These are phyloP conservation scores for Alternaria arbusti DNA, from an alignment of 2,329 filamentous ascomycete species.

Conservation along the genomic window DNA sequence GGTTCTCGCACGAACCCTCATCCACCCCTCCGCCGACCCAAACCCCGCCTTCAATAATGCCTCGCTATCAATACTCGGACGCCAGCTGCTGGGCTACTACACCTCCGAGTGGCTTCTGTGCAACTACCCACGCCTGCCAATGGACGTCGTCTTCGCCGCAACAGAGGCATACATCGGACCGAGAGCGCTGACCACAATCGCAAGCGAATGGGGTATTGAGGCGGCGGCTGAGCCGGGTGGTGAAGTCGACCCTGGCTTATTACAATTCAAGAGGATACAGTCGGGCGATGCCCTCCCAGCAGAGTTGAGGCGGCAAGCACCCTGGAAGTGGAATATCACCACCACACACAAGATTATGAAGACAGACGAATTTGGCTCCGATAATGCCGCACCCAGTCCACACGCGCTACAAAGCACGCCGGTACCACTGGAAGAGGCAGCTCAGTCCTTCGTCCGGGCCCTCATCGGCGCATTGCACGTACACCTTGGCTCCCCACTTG, in stretches of 20 bases:
- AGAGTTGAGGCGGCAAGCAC: slow-evolving; percentile 28
- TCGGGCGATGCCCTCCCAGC: slow-evolving; percentile 36
- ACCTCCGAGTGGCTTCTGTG: slow-evolving; percentile 86
- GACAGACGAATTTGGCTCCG: slow-evolving; percentile 84
- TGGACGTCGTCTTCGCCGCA: slow-evolving; percentile 84
- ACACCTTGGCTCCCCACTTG: slow-evolving; percentile 78
- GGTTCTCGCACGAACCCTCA: slow-evolving; percentile 83
- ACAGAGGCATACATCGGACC: slow-evolving; percentile 84
- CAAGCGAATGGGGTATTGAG: slow-evolving; percentile 91
- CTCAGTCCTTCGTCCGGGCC: slow-evolving; percentile 80
- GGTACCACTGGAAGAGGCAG: slow-evolving; percentile 63
- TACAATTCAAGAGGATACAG: slow-evolving; percentile 72
- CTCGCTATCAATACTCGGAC: slow-evolving; percentile 80
- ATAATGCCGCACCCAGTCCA: slow-evolving; percentile 39
- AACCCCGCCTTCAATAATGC: slow-evolving; percentile 86
- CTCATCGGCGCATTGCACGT: slow-evolving; percentile 85
- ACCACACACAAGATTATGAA: slow-evolving; percentile 76
- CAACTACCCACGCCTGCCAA: slow-evolving; percentile 88
- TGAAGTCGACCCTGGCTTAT: slow-evolving; percentile 88
- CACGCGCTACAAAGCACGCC: slow-evolving; percentile 30
- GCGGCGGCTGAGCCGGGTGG: slow-evolving; percentile 82
- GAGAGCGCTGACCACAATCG: slow-evolving; percentile 74
- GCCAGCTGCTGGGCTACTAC: slow-evolving; percentile 85
- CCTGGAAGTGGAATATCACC: slow-evolving; percentile 48
- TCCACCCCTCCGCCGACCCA: slow-evolving; percentile 83